Evolutionary conservation across 768 basidiomycete species (phyloP).

Genomic region (Podaxis sp.): DNA sequence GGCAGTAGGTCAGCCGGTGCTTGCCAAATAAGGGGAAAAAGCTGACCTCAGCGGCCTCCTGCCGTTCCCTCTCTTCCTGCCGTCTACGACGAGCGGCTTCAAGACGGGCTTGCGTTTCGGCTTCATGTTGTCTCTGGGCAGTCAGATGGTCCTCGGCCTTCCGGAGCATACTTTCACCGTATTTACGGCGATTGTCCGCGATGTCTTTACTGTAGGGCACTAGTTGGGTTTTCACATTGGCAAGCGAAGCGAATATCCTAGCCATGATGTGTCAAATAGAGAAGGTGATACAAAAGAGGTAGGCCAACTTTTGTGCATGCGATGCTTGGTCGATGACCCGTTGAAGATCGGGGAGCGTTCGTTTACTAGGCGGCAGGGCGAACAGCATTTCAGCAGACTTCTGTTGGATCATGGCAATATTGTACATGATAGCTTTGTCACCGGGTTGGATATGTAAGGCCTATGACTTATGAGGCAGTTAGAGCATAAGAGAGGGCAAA

Average conservation of each 20-base stretch:
- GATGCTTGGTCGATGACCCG: slow-evolving; percentile 76
- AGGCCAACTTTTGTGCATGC: slow-evolving; percentile 80
- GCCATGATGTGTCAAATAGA: not conserved
- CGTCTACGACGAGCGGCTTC: slow-evolving; percentile 76
- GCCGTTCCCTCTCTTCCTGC: slow-evolving; percentile 73
- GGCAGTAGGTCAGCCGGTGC: not conserved
- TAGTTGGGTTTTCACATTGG: slow-evolving; percentile 62
- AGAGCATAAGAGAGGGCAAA: not conserved
- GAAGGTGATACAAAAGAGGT: not conserved
- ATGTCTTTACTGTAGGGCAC: slow-evolving; percentile 87
- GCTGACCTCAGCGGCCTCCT: slow-evolving; percentile 66
- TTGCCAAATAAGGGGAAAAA: not conserved
- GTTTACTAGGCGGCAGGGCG: slow-evolving; percentile 67
- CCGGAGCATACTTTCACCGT: slow-evolving; percentile 84
- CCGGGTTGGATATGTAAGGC: slow-evolving; percentile 81
- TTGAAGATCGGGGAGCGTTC: slow-evolving; percentile 78
- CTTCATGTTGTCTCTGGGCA: slow-evolving; percentile 70
- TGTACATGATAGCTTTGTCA: slow-evolving; percentile 91
- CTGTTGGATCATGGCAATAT: slow-evolving; percentile 98
- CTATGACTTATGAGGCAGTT: slow-evolving; percentile 37
- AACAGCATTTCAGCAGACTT: slow-evolving; percentile 92
- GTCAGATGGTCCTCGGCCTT: slow-evolving; percentile 78
- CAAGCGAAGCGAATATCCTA: slow-evolving; percentile 84
- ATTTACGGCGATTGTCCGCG: slow-evolving; percentile 86
- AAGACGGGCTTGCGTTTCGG: slow-evolving; percentile 67